Conservation (phyloP, 2,329 filamentous ascomycete species). For the Venturia effusa region DNA sequence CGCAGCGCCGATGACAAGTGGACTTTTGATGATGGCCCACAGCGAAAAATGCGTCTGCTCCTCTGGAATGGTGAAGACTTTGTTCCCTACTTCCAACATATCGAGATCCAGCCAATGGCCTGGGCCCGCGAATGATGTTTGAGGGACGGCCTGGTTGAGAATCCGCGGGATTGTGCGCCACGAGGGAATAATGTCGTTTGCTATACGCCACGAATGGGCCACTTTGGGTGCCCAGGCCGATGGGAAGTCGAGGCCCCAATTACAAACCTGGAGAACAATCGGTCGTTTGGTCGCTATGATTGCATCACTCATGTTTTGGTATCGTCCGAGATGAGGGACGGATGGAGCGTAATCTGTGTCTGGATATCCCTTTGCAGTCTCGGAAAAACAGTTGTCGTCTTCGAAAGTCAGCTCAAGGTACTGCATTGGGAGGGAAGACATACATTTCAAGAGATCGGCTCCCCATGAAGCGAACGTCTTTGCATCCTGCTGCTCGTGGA, state of each 20-base stretch:
- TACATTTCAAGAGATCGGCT: slow-evolving; percentile 41
- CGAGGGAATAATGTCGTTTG: slow-evolving; percentile 34
- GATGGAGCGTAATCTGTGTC: slow-evolving; percentile 14
- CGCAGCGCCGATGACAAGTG: slow-evolving; percentile 37
- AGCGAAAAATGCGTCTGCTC: slow-evolving; percentile 35
- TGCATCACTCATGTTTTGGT: slow-evolving; percentile 40
- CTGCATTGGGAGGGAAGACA: slow-evolving; percentile 33
- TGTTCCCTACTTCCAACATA: slow-evolving; percentile 38
- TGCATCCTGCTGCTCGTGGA: slow-evolving; percentile 47
- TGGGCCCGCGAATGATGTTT: slow-evolving; percentile 27
- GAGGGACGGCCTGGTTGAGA: slow-evolving; percentile 11
- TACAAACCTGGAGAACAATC: slow-evolving; percentile 37
- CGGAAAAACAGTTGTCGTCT: neutral
- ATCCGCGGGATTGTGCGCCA: slow-evolving; percentile 36
- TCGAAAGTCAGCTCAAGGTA: neutral
- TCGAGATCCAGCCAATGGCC: slow-evolving; percentile 35
- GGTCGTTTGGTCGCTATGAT: slow-evolving; percentile 31
- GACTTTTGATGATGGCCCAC: slow-evolving; percentile 37
- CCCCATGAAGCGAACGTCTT: slow-evolving; percentile 32
- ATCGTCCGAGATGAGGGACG: slow-evolving; percentile 25
- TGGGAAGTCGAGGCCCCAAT: slow-evolving; percentile 40
- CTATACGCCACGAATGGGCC: slow-evolving; percentile 31
- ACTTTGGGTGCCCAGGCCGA: slow-evolving; percentile 37
- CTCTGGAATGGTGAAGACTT: slow-evolving; percentile 27
- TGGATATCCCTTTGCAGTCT: slow-evolving; percentile 28